Conservation (phyloP, 2,329 filamentous ascomycete species). For the Pseudomassariella vexata region DNA sequence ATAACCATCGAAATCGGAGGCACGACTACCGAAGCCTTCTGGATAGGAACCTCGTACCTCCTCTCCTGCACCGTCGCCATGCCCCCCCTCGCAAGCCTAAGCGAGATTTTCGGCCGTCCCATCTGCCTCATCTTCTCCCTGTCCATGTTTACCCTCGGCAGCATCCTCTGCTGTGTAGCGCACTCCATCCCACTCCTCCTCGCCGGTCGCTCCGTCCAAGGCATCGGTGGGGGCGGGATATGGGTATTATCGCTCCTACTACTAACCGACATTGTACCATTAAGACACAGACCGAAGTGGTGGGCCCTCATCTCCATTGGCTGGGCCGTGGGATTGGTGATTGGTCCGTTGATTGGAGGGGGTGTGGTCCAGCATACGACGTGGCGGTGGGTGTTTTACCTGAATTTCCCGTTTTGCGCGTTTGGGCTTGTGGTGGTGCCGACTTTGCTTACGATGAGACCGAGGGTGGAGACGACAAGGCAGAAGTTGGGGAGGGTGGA, state of each 20-base stretch:
- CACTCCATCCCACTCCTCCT: constrained; percentile 33
- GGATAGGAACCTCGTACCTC: constrained; percentile 9
- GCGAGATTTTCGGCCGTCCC: constrained; percentile 8
- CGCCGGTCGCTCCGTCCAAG: constrained; percentile 35
- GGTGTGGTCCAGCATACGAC: constrained; percentile 3
- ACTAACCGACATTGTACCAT: constrained; percentile 39
- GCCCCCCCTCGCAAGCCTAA: constrained; percentile 8
- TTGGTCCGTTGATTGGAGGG: constrained; percentile 5
- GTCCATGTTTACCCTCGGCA: constrained; percentile 6
- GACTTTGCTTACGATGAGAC: constrained; percentile 28
- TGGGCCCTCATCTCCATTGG: constrained; percentile 10
- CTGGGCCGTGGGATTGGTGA: constrained; percentile 4
- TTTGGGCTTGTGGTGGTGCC: constrained; percentile 19
- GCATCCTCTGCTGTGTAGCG: constrained; percentile 8
- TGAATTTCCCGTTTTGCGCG: constrained; percentile 25
- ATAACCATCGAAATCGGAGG: constrained; percentile 7
- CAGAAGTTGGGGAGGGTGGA: constrained; percentile 8
- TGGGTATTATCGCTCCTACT: constrained; percentile 15
- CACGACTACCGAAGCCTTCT: constrained; percentile 7
- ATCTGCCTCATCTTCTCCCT: constrained; percentile 4
- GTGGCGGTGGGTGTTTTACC: constrained; percentile 28
- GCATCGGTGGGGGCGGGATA: constrained; percentile 20
- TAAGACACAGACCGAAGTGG: constrained; percentile 37
- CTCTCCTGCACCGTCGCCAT: constrained; percentile 8
- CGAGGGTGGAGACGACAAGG: background rate